Evolutionary conservation across 2,329 filamentous ascomycete species (phyloP), one percentile per base, ranked within the genome.

Genomic region (Teratosphaeria gauchensis): DNA sequence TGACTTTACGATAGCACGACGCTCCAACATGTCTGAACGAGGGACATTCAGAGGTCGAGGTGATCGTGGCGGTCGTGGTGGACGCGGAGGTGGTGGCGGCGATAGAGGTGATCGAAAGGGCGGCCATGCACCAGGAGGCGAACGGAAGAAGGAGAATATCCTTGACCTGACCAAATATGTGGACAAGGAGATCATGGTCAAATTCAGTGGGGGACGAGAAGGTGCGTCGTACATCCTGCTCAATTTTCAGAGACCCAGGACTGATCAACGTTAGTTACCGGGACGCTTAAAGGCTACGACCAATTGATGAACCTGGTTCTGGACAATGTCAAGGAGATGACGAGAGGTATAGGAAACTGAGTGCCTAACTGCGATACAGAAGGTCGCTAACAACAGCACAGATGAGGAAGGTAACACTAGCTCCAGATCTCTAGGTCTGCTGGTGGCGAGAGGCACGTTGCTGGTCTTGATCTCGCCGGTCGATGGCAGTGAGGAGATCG

Each of bases 261-360:
- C 11, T 38, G 9, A 38, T 12, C 14, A 53, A 30, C 19, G 12
- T 28, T 56, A 96, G 92, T 96, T 58, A 87, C 85, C 55, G 94
- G 94, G 56, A 90, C 85, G 1, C 80, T 99, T 51, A 97, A 97
- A 75, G 94, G 94, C 62, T 97, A 92, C 74, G 94, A 99, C 73
- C 92, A 94, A 68, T 81, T 99, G 61, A 97, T 97, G 92, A 99
- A 99, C 73, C 81, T 99, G 62, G 94, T 99, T 30, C 80, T 99
- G 58, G 94, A 97, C 70, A 89, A 97, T 66, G 92, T 95, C 56
- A 86, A 94, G 73, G 94, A 99, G 74, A 82, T 87, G 54, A 85
- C 96, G 76, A 83, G 88, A 79, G 92, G 92, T 95, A 77, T 95
- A 77, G 62, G 81, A 68, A 57, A 11, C 14, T 46, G 24, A 21